Evolutionary conservation across 2,329 filamentous ascomycete species (phyloP).

Genomic region (Colletotrichum scovillei): DNA sequence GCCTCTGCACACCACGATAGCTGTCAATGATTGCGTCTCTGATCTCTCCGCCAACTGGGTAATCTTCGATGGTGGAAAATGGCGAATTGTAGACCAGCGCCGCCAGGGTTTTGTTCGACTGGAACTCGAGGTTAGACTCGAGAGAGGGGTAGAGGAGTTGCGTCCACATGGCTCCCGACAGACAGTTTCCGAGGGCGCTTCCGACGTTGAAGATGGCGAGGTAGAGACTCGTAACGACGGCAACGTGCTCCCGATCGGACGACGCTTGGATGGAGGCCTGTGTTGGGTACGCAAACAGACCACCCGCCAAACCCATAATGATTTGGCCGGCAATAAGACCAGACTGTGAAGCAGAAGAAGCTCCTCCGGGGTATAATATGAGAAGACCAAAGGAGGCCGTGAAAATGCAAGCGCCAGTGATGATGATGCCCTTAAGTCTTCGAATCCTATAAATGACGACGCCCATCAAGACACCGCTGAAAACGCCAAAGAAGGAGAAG

Average conservation of each 20-base stretch:
- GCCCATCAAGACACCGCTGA: slow-evolving; percentile 64
- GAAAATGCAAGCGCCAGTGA: slow-evolving; percentile 66
- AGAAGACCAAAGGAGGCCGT: slow-evolving; percentile 67
- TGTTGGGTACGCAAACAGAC: slow-evolving; percentile 61
- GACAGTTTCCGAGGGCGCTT: slow-evolving; percentile 52
- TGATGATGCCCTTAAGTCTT: slow-evolving; percentile 68
- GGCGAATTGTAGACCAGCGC: slow-evolving; percentile 50
- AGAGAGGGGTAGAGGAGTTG: slow-evolving; percentile 50
- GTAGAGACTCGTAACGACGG: slow-evolving; percentile 51
- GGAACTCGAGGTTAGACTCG: slow-evolving; percentile 46
- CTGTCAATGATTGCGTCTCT: slow-evolving; percentile 36
- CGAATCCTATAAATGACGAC: slow-evolving; percentile 63
- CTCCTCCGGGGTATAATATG: slow-evolving; percentile 65
- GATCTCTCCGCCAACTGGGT: slow-evolving; percentile 42
- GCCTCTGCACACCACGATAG: slow-evolving; percentile 36
- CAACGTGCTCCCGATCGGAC: slow-evolving; percentile 49
- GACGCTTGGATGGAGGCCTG: slow-evolving; percentile 54
- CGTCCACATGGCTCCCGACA: slow-evolving; percentile 55
- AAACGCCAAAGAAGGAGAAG: slow-evolving; percentile 64
- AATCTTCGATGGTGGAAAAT: slow-evolving; percentile 45
- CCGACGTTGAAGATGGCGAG: slow-evolving; percentile 56
- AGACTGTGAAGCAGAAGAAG: slow-evolving; percentile 50
- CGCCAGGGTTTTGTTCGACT: slow-evolving; percentile 48
- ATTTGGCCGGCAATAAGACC: slow-evolving; percentile 68
- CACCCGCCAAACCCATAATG: slow-evolving; percentile 67